phyloP scores from a whole-genome alignment of 306 rosid genomes.

The Pyrus pyrifolia region DNA sequence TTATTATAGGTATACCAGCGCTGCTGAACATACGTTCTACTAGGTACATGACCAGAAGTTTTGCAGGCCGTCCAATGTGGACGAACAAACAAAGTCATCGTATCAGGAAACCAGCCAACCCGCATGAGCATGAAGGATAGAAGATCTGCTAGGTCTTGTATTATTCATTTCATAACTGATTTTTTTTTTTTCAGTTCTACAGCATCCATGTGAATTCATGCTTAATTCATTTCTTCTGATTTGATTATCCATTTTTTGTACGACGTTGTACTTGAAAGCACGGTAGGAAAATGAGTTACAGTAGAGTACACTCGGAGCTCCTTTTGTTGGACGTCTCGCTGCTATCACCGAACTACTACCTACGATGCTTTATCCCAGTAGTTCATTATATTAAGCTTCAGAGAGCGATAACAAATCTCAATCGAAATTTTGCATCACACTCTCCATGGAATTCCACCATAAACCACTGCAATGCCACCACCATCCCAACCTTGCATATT shows the following conservation, averaged over 20 bases:
- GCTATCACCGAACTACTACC: not conserved
- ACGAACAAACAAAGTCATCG: not conserved
- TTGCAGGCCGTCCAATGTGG: not conserved
- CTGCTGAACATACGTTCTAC: not conserved
- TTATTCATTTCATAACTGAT: not conserved
- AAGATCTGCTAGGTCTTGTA: not conserved
- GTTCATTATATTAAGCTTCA: not conserved
- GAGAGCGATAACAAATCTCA: not conserved
- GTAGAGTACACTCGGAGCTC: not conserved
- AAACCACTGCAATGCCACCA: too few species aligned
- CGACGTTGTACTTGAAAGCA: not conserved
- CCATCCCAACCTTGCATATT: too few species aligned
- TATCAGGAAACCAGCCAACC: not conserved
- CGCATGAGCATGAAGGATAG: not conserved
- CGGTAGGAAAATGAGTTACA: not conserved
- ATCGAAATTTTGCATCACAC: not conserved
- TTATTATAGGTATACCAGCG: constrained; percentile 6
- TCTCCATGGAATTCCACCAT: not conserved
- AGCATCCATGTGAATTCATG: not conserved
- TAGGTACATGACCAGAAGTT: not conserved
- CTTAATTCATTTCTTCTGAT: not conserved
- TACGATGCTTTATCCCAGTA: not conserved
- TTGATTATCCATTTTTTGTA: not conserved
- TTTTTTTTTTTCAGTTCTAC: not conserved
- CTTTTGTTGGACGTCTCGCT: not conserved